Base-by-base conservation (phyloP, 106 monocot species). In the Agapanthus africanus region DNA sequence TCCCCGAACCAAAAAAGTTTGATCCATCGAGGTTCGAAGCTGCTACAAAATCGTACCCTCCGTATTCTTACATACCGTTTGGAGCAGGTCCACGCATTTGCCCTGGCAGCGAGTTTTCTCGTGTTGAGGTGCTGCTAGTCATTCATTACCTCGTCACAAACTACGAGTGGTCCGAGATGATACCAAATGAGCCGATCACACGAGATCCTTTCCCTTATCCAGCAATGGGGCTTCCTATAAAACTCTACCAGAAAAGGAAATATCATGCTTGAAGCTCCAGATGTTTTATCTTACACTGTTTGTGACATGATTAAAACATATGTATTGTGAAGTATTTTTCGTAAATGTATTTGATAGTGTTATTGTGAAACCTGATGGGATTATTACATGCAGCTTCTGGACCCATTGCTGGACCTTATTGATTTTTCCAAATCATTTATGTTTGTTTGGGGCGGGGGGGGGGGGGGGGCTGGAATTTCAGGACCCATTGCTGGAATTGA, bases 1-100 rank as follows among this genome's bases (percentile, higher is more conserved):
- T 75, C 44, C 47, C 57, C 4, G 57, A 75, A 10, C 74, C 67
- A 2, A 40, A 42, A 1, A 66, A 44, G 33, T 57, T 75, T 23
- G 56, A 67, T 59, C 74, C 74, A 42, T 56, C 66, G 18, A 66
- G 74, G 1, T 68, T 75, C 11, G 67, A 67, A 44, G 13, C n/a
- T 13, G 21, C 54, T 27, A 67, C 59, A 14, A 67, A 57, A 41
- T 54, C 56, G 0, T 46, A 61, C 32, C 74, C 67, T 41, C 67
- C 74, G 2, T 75, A 57, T 42, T 57, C 41, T n/a, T 75, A 56
- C 67, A 75, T 75, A 56, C 41, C 74, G 1, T 75, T 75, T 34
- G 74, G 74, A 0, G 8, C 33, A 34, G 74, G 74, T 5, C 27
- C 5, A 9, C 66, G 36, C 14, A 41, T 39, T 34, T 75, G 67